These are phyloP conservation scores for Flaveria linearis DNA, from an alignment of 129 eudicot species.

Conservation along the genomic window DNA sequence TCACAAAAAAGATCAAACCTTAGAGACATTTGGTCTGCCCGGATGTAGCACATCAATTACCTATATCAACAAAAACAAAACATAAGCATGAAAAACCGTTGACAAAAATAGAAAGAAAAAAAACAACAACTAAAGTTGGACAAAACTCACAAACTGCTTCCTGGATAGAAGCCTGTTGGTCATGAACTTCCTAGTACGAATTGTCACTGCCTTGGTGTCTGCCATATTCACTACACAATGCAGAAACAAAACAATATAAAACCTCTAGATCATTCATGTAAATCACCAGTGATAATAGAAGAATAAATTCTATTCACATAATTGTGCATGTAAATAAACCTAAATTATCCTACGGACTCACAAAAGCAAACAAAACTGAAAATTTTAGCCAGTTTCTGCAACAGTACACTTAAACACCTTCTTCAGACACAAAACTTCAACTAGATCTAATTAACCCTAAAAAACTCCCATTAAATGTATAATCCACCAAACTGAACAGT, in stretches of 20 bases:
- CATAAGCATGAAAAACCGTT: background rate
- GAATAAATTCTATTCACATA: background rate
- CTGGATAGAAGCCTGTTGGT: slow-evolving; percentile 71
- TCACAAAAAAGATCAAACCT: slow-evolving; percentile 35
- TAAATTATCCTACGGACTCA: background rate
- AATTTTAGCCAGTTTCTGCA: background rate
- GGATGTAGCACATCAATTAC: slow-evolving; percentile 79
- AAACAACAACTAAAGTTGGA: background rate
- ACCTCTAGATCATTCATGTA: background rate
- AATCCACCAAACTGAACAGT: too few relatives aligned
- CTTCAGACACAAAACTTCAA: background rate
- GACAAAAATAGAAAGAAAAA: background rate
- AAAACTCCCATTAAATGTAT: background rate
- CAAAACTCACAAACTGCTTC: slow-evolving; percentile 63
- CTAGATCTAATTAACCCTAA: background rate
- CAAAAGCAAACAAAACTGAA: background rate
- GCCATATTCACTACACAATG: slow-evolving; percentile 48
- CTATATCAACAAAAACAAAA: slow-evolving; percentile 25
- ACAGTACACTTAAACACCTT: background rate
- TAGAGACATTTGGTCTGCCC: slow-evolving; percentile 69
- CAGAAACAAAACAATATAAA: background rate
- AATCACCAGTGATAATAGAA: background rate
- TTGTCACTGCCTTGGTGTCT: slow-evolving; percentile 64
- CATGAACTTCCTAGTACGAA: slow-evolving; percentile 77
- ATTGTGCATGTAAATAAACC: background rate